Evolutionary conservation across 2,329 filamentous ascomycete genomes (phyloP).

Genomic region (Nigrograna mackinnonii): DNA sequence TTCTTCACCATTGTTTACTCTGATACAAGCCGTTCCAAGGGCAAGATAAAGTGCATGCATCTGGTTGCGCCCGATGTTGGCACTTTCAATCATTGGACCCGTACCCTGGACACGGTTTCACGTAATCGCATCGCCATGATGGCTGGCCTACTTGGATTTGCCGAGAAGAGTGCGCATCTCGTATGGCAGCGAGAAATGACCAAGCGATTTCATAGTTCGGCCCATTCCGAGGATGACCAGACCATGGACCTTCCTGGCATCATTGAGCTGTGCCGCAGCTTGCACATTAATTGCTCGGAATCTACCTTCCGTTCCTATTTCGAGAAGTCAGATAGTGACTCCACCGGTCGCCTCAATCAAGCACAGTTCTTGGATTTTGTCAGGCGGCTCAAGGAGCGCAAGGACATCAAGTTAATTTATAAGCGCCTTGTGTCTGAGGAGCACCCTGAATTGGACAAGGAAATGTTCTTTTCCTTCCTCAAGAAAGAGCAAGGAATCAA

Average conservation of each 20-base stretch:
- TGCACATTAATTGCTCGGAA: conserved; percentile 89
- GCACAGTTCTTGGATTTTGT: conserved; percentile 84
- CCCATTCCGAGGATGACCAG: conserved; percentile 62
- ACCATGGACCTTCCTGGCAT: conserved; percentile 78
- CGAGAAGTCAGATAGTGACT: conserved; percentile 67
- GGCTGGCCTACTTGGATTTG: conserved; percentile 77
- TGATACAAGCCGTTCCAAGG: conserved; percentile 76
- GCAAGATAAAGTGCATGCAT: conserved; percentile 78
- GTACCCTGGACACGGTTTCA: conserved; percentile 80
- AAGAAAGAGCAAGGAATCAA: conserved; percentile 75
- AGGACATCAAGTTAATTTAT: conserved; percentile 79
- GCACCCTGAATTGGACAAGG: conserved; percentile 66
- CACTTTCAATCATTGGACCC: conserved; percentile 78
- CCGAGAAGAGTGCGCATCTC: conserved; percentile 76
- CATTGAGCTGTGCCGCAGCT: conserved; percentile 80
- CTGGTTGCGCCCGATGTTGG: conserved; percentile 77
- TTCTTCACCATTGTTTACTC: conserved; percentile 93
- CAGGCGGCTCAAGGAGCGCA: conserved; percentile 77
- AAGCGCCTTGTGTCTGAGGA: conserved; percentile 58
- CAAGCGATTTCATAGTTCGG: conserved; percentile 62
- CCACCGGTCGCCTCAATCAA: conserved; percentile 72
- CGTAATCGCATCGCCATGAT: conserved; percentile 88
- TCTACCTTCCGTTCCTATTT: conserved; percentile 76
- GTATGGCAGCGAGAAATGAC: conserved; percentile 89
- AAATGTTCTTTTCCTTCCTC: conserved; percentile 78